Evolutionary conservation across 164 flowering plant genomes (phyloP).

Genomic region (Piper betle): DNA sequence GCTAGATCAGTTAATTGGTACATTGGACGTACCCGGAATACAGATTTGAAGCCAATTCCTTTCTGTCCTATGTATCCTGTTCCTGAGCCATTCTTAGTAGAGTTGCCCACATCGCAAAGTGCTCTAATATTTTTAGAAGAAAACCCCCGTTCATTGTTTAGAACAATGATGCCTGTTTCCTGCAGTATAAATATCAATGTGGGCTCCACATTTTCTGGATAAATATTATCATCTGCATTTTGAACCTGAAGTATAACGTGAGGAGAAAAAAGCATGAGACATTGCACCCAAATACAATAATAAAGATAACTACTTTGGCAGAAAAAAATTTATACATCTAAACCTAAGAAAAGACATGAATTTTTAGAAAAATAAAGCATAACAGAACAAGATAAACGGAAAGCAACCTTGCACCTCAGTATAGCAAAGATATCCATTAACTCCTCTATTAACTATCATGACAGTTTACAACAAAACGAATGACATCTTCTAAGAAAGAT

Average conservation of each 20-base stretch:
- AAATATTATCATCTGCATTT: constrained; percentile 94
- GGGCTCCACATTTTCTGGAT: constrained; percentile 62
- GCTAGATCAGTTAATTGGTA: neutral
- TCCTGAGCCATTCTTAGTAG: constrained; percentile 68
- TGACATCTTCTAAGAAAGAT: no score
- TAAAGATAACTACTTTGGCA: neutral
- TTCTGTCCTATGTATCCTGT: constrained; percentile 93
- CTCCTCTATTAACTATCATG: no score
- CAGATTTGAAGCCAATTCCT: constrained; percentile 98
- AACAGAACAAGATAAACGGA: no score
- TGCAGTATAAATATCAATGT: constrained; percentile 73
- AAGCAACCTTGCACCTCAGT: no score
- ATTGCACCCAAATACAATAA: neutral
- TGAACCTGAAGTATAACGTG: constrained; percentile 47
- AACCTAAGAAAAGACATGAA: no score
- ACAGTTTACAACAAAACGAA: no score
- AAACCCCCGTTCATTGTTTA: constrained; percentile 88
- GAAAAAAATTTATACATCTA: no score
- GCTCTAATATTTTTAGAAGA: constrained; percentile 77
- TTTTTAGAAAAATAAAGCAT: no score
- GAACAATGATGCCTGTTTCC: constrained; percentile 46
- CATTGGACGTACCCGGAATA: constrained; percentile 58
- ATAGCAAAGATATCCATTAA: no score
- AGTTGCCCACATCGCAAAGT: constrained; percentile 94
- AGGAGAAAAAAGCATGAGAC: neutral